Evolutionary conservation across 768 basidiomycete genomes (phyloP), one percentile per base, ranked within the genome.

Genomic region (Goffeauzyma gilvescens): DNA sequence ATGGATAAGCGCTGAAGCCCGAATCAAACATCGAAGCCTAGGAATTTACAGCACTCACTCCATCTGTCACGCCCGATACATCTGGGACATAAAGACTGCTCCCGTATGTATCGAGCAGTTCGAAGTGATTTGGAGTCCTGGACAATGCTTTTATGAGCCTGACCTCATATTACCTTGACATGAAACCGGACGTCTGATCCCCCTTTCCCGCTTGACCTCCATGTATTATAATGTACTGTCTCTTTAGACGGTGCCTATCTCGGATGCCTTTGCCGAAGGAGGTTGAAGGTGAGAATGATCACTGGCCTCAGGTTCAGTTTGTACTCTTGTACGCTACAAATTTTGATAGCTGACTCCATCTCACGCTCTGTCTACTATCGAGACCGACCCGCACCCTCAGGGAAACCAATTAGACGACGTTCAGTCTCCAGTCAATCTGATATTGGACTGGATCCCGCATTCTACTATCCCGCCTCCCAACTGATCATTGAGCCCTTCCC

Each of bases 41-140:
- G 43, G 43, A 12, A 35, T 44, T 10, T 21, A 32, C 25, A 17
- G 35, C 8, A 18, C 23, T 5, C 42, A 34, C 33, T 46, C 45
- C 3, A 41, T 42, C 24, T 46, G 47, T 1, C 54, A 57, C 35
- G 52, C 52, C 25, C 46, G 51, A 32, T 43, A 44, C 32, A 45
- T 50, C 0, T 57, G 55, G 55, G 54, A 45, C 23, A 23, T 51
- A 14, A 52, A 52, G 35, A 50, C 50, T 13, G 51, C 53, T 34
- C 55, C 54, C 0, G 42, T 38, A 32, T 49, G 49, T 34, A 40
- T 55, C 18, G 41, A 45, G 13, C 31, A 43, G 5, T 57, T 55
- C 32, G 55, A 48, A 37, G 44, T 32, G 28, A 44, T 58, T 28
- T 58, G 46, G 50, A 49, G 50, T 4, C 55, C 56, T 12, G 46